Evolutionary conservation across 2,329 filamentous ascomycete genomes (phyloP).

Genomic region (Metarhizium album): DNA sequence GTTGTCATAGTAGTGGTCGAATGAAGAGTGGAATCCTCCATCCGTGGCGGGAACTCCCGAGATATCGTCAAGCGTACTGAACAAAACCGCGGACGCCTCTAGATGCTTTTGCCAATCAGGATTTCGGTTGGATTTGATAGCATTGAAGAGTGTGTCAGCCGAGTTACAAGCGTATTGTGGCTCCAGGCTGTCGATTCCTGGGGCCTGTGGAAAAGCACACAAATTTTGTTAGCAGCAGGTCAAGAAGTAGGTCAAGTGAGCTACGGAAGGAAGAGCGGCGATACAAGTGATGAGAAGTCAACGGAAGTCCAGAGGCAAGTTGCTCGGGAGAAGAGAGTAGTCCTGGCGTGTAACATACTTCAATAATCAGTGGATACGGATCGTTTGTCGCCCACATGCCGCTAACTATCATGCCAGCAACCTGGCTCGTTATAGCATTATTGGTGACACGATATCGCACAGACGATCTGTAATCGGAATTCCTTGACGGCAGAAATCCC

Average conservation of each 20-base stretch:
- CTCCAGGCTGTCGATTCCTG: conserved; percentile 59
- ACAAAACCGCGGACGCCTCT: conserved; percentile 42
- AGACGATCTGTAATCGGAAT: conserved; percentile 29
- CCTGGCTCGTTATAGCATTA: conserved; percentile 74
- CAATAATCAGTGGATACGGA: conserved; percentile 35
- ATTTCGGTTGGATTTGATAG: conserved; percentile 33
- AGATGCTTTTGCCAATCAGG: conserved; percentile 55
- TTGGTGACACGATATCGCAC: conserved; percentile 65
- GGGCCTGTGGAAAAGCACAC: conserved; percentile 22
- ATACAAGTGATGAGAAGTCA: neutral
- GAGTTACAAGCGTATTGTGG: conserved; percentile 57
- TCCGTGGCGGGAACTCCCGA: conserved; percentile 51
- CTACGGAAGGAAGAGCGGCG: neutral
- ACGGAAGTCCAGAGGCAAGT: neutral
- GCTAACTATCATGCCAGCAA: conserved; percentile 61
- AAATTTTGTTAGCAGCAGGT: neutral
- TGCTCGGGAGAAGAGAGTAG: neutral
- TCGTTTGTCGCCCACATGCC: conserved; percentile 51
- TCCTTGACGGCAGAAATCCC: conserved; percentile 48
- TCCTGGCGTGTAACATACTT: conserved; percentile 18
- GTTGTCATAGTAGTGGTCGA: conserved; percentile 81
- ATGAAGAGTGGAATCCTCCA: conserved; percentile 55
- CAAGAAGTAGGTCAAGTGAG: neutral
- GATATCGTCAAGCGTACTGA: conserved; percentile 50
- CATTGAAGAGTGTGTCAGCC: conserved; percentile 31